A percentile compares a stretch with the other conserved stretches of the same genome.
Conservation (phyloP, 495 filamentous ascomycete genomes). For the Cudoniella acicularis region DNA sequence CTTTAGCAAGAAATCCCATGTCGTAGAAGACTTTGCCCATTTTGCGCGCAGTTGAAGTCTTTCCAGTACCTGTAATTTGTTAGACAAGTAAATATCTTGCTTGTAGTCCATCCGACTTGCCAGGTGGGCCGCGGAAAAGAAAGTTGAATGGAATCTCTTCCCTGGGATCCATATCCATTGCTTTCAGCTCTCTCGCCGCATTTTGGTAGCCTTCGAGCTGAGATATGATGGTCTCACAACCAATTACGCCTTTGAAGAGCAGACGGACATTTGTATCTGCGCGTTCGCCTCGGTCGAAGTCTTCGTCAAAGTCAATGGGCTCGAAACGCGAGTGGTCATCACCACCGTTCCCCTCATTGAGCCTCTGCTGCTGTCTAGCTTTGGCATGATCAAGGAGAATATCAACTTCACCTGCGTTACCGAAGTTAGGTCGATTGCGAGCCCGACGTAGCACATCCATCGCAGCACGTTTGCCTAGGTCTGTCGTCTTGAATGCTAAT, state of each 20-base stretch:
- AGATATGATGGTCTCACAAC: slow-evolving; percentile 57
- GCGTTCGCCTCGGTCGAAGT: slow-evolving; percentile 54
- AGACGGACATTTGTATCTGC: slow-evolving; percentile 46
- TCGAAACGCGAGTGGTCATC: slow-evolving; percentile 38
- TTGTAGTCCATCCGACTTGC: slow-evolving; percentile 10
- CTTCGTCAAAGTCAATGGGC: slow-evolving; percentile 63
- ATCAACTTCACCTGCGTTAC: slow-evolving; percentile 50
- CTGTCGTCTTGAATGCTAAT: slow-evolving; percentile 40
- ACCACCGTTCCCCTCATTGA: not conserved
- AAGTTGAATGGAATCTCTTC: slow-evolving; percentile 61
- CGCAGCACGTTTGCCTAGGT: slow-evolving; percentile 34
- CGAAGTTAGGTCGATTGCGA: slow-evolving; percentile 48
- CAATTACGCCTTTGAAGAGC: slow-evolving; percentile 63
- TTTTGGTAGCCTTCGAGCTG: slow-evolving; percentile 59
- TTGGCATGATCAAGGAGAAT: slow-evolving; percentile 21
- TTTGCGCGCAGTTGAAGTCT: slow-evolving; percentile 43
- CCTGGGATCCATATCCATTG: slow-evolving; percentile 46
- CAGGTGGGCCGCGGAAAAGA: slow-evolving; percentile 60
- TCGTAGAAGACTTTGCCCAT: slow-evolving; percentile 43
- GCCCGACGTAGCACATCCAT: slow-evolving; percentile 38
- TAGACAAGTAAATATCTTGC: no score
- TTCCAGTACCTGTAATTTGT: slow-evolving; percentile 54
- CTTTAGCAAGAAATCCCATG: slow-evolving; percentile 36
- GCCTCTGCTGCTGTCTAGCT: slow-evolving; percentile 3
- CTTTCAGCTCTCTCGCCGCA: slow-evolving; percentile 46